Percentiles rank a stretch among this genome's conserved stretches.
These are phyloP conservation scores for Candida peoriensis DNA, from an alignment of 805 yeast species.

Conservation along the genomic window DNA sequence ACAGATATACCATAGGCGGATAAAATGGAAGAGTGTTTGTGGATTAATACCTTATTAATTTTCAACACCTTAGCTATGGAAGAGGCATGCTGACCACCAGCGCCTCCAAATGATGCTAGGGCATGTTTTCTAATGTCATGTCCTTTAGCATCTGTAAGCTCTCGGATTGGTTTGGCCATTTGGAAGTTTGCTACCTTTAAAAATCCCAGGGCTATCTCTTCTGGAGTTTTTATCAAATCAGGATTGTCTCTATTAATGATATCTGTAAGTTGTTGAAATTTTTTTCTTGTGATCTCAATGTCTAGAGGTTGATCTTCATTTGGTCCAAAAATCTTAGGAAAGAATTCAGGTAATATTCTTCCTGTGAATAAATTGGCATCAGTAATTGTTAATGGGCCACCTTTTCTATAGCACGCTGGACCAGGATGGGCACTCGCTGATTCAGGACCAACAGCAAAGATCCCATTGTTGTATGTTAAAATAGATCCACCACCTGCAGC, in stretches of 20 bases:
- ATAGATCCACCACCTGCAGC: conserved; percentile 36
- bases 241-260: conserved; percentile 32
- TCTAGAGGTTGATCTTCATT: conserved; percentile 37
- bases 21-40: conserved; percentile 41
- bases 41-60: conserved; percentile 37
- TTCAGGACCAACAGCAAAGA: conserved; percentile 42
- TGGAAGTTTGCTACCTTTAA: conserved; percentile 40
- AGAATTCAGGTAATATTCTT: conserved; percentile 34
- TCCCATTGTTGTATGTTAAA: conserved; percentile 29
- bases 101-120: conserved; percentile 45
- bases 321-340: conserved; percentile 44
- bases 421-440: conserved; percentile 45
- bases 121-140: conserved; percentile 37
- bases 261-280: conserved; percentile 33
- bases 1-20: conserved; percentile 44
- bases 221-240: conserved; percentile 28
- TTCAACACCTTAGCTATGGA: conserved; percentile 37
- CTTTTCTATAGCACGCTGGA: conserved; percentile 43
- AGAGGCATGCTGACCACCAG: conserved; percentile 45
- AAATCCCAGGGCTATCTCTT: conserved; percentile 43
- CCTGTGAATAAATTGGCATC: conserved; percentile 42
- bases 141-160: conserved; percentile 42
- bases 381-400: conserved; percentile 43
- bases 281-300: conserved; percentile 26
- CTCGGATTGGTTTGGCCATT: conserved; percentile 45